Conservation (phyloP, 495 filamentous ascomycete genomes). For the Pyronema omphalodes region DNA sequence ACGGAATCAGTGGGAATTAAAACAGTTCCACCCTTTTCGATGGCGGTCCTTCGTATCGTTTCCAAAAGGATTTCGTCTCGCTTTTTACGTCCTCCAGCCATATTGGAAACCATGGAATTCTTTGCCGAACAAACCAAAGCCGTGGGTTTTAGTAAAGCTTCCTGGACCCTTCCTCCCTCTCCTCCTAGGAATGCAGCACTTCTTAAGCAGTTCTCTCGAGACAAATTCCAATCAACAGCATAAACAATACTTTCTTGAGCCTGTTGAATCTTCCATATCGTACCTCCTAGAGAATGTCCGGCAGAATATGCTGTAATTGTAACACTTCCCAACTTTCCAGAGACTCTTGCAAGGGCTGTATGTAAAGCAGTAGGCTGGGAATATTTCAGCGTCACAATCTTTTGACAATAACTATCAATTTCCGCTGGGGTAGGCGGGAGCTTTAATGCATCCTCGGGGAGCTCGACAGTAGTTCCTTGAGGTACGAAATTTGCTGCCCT, state of each 20-base stretch:
- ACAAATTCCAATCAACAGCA: slow-evolving; percentile 94
- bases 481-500: not conserved
- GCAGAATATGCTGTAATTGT: slow-evolving; percentile 94
- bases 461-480: slow-evolving; percentile 5
- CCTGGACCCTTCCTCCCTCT: slow-evolving; percentile 69
- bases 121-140: slow-evolving; percentile 59
- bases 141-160: slow-evolving; percentile 80
- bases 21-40: slow-evolving; percentile 74
- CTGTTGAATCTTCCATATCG: slow-evolving; percentile 98
- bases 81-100: slow-evolving; percentile 52
- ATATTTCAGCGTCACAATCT: slow-evolving; percentile 91
- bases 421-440: slow-evolving; percentile 61
- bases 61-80: slow-evolving; percentile 71
- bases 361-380: slow-evolving; percentile 78
- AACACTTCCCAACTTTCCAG: slow-evolving; percentile 37
- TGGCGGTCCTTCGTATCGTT: slow-evolving; percentile 53
- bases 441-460: slow-evolving; percentile 17
- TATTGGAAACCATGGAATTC: slow-evolving; percentile 52
- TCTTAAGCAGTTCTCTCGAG: slow-evolving; percentile 75
- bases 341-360: slow-evolving; percentile 18
- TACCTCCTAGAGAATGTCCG: slow-evolving; percentile 86
- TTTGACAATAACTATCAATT: slow-evolving; percentile 74
- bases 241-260: slow-evolving; percentile 94
- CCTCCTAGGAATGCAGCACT: slow-evolving; percentile 85
- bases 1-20: slow-evolving; percentile 91